Evolutionary conservation across 495 filamentous ascomycete genomes (phyloP), one percentile per base, ranked within the genome.

Genomic region (Massariosphaeria phaeospora): DNA sequence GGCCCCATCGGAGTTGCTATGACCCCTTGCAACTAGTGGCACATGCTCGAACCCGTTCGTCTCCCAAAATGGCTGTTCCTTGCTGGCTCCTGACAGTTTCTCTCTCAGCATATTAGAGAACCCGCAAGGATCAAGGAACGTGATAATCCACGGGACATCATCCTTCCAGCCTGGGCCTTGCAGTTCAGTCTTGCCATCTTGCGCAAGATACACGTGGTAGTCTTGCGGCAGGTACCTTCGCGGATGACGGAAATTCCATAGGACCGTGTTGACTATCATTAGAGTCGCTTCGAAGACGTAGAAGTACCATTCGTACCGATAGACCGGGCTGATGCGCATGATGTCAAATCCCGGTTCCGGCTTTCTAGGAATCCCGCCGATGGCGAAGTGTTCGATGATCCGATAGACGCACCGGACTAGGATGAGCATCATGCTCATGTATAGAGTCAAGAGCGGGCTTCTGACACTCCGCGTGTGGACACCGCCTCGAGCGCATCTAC

Each of bases 211-310:
- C 1, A 52, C 39, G 48, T 40, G 35, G 24, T 42, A 43, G n/a
- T 52, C 25, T 40, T 52, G 2, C 1, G 48, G 48, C 3, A 52
- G 26, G 35, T 52, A 42, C 8, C 36, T 20, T 11, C 48, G 23
- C 12, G 48, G 48, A 30, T 52, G 48, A 10, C 48, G 9, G 3
- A 26, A 9, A 38, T 52, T 52, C 48, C 38, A 52, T 3, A 39
- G 21, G 21, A 52, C 35, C 1, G 35, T 24, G 20, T 52, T 52
- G 4, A 6, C 7, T 13, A 52, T 25, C 48, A 52, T 52, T 27
- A 52, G 35, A 4, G 10, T 26, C 3, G 48, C 48, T 25, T 52
- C 48, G 38, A 52, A 52, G 38, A 52, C 26, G 36, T 52, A 52
- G 48, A 52, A 52, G 25, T 27, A 43, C 35, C 36, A 52, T 26